Base-by-base conservation (phyloP, 2,329 filamentous ascomycete species). In the Simplicillium aogashimaense region DNA sequence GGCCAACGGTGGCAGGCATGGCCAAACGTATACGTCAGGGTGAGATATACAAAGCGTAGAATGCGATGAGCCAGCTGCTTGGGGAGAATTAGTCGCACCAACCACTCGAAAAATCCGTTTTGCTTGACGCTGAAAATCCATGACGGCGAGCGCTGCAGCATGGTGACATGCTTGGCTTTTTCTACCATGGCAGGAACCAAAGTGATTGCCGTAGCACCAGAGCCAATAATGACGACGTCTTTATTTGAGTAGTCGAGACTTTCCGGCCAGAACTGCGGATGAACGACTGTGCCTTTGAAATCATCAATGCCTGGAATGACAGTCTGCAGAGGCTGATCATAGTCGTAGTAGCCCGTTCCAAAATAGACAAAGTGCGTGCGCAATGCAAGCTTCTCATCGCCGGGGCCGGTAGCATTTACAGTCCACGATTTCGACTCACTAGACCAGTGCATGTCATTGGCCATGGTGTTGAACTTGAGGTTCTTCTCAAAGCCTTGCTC, bases 121-220 rank as follows among this genome's bases (percentile, higher is more conserved):
- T 69, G 65, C 0, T 70, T 61, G 2, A 77, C 49, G 14, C 72
- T 64, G 34, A 83, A 49, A 41, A 89, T 70, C 51, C 86, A 89
- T 1, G 72, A 74, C 0, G 87, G 87, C 35, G 79, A 86, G 42
- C 87, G 77, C 61, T 94, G 86, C 3, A 94, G 70, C 76, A 90
- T 86, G 2, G 84, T 90, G 20, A 88, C 78, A 12, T 74, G 71
- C 5, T 61, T 62, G 5, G 83, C 84, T 31, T 71, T 74, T 34
- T 82, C 63, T 1, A 78, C 76, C 35, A 94, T 61, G 36, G 70
- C 74, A 1, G 86, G 87, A 3, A 94, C 57, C 1, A 94, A 68
- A 0, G 86, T 92, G 37, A 90, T 63, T 7, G 86, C 82, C 0
- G 87, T 94, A 3, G 86, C 86, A 7, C 87, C 87, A 13, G 76